Evolutionary conservation across 192 early-diverging fungal genomes (phyloP).

Genomic region (Thoreauomyces humboldtii): DNA sequence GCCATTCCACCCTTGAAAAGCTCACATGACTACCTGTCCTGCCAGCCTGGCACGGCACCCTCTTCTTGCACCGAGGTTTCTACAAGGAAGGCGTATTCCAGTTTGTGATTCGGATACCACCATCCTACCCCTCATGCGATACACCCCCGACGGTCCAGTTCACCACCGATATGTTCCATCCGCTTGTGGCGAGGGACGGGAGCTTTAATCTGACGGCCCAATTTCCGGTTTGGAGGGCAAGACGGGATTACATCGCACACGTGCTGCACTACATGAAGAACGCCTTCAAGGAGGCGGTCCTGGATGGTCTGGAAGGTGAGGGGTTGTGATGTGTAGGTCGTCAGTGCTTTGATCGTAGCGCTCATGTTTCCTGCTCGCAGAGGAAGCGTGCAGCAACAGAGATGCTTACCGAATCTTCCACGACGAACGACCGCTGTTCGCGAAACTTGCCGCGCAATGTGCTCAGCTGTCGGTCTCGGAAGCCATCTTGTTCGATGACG

Average conservation of each 20-base stretch:
- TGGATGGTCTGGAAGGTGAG: conserved; percentile 55
- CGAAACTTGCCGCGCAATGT: conserved; percentile 68
- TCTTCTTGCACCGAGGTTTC: conserved; percentile 88
- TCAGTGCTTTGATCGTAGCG: neutral
- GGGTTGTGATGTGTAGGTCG: neutral
- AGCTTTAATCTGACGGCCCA: conserved; percentile 70
- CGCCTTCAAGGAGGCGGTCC: conserved; percentile 74
- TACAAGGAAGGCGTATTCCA: conserved; percentile 88
- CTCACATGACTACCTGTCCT: too few relatives aligned
- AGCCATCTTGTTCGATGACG: conserved; percentile 53
- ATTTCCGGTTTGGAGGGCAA: conserved; percentile 78
- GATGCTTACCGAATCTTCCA: conserved; percentile 66
- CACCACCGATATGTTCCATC: conserved; percentile 77
- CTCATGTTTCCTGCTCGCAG: conserved; percentile 16
- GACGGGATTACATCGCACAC: conserved; percentile 81
- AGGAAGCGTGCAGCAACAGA: conserved; percentile 60
- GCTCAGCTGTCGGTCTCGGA: conserved; percentile 71
- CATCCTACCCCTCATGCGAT: conserved; percentile 77
- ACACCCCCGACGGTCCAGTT: conserved; percentile 67
- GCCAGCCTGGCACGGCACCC: conserved; percentile 76
- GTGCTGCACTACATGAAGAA: conserved; percentile 86
- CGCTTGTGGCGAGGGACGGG: conserved; percentile 68
- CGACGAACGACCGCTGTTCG: conserved; percentile 59
- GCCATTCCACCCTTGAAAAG: too few relatives aligned
- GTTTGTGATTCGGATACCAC: conserved; percentile 77